A percentile compares a stretch with the other conserved stretches of the same genome.
phyloP scores from a whole-genome alignment of 345 rosid genomes.

The Salix exigua region DNA sequence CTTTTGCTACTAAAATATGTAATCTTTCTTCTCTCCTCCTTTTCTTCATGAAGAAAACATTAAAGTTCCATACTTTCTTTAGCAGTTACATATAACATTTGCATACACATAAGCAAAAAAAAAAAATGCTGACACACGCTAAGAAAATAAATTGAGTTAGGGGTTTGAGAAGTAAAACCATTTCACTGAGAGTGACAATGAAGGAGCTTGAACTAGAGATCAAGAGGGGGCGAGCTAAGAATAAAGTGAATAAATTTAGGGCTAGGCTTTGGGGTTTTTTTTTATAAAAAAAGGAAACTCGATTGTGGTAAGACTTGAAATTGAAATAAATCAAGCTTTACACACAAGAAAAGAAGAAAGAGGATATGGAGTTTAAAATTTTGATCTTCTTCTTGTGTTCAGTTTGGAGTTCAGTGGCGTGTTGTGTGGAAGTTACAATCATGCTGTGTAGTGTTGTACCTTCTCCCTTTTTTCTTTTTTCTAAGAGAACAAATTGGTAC shows the following conservation, averaged over 20 bases:
- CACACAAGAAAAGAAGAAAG: not conserved
- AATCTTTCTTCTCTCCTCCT: not conserved
- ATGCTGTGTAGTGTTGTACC: not conserved
- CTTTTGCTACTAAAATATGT: not conserved
- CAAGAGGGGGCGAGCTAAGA: not conserved
- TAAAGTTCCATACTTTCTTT: not conserved
- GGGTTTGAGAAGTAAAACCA: constrained; percentile 24
- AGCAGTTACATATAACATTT: not conserved
- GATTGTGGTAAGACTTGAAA: not conserved
- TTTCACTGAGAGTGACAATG: constrained; percentile 1
- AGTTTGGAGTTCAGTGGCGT: not conserved
- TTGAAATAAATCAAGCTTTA: not conserved
- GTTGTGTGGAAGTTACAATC: not conserved
- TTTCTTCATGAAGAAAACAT: not conserved
- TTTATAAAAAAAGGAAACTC: not conserved
- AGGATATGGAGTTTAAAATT: not conserved
- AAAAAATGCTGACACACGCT: not conserved
- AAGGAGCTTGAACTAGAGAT: not conserved
- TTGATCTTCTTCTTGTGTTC: not conserved
- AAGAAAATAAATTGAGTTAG: not conserved
- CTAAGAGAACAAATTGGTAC: not conserved
- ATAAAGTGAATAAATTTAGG: not conserved
- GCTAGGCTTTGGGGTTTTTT: not conserved
- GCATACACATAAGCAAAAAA: not conserved
- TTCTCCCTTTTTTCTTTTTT: too few relatives aligned